Evolutionary conservation across 208 protist genomes (phyloP).

Genomic region (Crithidia fasciculata): DNA sequence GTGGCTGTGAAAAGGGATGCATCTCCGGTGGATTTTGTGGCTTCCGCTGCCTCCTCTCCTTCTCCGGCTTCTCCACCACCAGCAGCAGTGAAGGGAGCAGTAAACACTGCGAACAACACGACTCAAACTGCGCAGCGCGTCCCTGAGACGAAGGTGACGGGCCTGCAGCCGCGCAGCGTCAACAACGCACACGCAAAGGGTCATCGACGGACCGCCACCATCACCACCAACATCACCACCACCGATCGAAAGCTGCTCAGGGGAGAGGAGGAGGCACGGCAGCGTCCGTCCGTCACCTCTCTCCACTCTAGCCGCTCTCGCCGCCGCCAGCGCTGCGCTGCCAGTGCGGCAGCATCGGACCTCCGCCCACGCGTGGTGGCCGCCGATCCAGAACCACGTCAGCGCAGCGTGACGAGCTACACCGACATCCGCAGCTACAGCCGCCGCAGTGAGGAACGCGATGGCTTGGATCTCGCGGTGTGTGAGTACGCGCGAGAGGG

Average conservation of each 20-base stretch:
- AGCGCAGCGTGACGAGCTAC: conserved; percentile 28
- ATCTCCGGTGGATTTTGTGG: not conserved
- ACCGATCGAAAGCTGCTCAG: too few relatives aligned
- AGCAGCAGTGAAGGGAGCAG: not conserved
- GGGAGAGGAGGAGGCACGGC: not conserved
- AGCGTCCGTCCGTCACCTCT: not conserved
- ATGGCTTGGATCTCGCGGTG: not conserved
- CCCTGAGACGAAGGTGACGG: not conserved
- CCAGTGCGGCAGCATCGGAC: not conserved
- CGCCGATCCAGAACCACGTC: conserved; percentile 2
- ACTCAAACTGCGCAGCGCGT: not conserved
- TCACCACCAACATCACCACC: too few relatives aligned
- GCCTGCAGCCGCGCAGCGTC: conserved; percentile 5
- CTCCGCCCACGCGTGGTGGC: not conserved
- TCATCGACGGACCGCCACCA: too few relatives aligned
- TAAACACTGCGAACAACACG: not conserved
- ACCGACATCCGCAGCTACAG: conserved; percentile 22
- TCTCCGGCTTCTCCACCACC: not conserved
- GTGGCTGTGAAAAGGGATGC: too few relatives aligned
- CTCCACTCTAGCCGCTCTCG: conserved; percentile 8
- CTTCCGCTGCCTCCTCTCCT: not conserved
- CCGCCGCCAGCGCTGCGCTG: not conserved
- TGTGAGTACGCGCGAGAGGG: conserved; percentile 9
- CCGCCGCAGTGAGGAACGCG: not conserved
- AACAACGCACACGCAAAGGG: conserved; percentile 7